A percentile compares a stretch with the other conserved stretches of the same genome.
phyloP scores from a whole-genome alignment of 2,329 filamentous ascomycete genomes.

The Botrytis hyacinthi region DNA sequence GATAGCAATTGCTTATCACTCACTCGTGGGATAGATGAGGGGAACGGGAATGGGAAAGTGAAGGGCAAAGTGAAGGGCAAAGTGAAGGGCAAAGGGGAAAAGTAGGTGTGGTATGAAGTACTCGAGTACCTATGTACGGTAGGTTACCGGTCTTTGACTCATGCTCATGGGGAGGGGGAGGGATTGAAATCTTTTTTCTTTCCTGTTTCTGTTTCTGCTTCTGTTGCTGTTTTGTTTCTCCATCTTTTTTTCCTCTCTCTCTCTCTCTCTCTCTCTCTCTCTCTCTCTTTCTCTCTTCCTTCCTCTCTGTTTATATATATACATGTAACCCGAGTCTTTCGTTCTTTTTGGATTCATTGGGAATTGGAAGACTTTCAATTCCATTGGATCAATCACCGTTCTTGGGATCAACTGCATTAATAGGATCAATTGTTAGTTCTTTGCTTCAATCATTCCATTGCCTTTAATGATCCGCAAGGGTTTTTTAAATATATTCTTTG shows the following conservation, averaged over 20 bases:
- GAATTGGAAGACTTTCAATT: not conserved
- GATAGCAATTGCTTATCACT: not conserved
- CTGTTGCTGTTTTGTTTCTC: not conserved
- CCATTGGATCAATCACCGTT: no score
- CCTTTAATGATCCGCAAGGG: slow-evolving; percentile 7
- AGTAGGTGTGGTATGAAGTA: not conserved
- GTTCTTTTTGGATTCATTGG: not conserved
- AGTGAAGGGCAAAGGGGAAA: not conserved
- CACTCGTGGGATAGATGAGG: not conserved
- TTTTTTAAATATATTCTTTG: not conserved
- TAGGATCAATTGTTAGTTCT: not conserved
- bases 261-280: not conserved
- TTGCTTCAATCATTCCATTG: not conserved
- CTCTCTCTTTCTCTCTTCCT: not conserved
- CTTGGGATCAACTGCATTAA: not conserved
- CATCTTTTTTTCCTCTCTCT: not conserved
- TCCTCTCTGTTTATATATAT: no score
- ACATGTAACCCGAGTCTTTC: not conserved
- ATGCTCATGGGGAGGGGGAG: not conserved
- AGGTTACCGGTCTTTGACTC: not conserved
- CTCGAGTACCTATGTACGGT: not conserved
- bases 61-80: no score
- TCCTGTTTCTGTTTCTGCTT: not conserved
- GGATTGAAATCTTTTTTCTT: not conserved
- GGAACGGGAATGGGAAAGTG: no score